Evolutionary conservation across 768 basidiomycete species (phyloP), one percentile per base, ranked within the genome.

Genomic region (Gloeostereum incarnatum): DNA sequence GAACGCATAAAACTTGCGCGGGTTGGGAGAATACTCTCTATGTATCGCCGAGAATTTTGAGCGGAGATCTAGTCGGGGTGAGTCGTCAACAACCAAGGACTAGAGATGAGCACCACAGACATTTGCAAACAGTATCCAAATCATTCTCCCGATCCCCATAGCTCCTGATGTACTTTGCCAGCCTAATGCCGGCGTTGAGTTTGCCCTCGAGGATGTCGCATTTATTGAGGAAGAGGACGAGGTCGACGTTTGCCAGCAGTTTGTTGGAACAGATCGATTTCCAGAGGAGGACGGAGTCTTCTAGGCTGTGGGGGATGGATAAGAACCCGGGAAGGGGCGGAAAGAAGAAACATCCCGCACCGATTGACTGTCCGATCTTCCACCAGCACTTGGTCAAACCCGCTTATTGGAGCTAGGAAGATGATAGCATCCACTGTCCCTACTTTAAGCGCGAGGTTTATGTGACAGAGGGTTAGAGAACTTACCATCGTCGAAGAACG

Each of bases 211-310:
- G 62, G 39, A 89, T 81, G 55, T 90, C 86, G 49, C 87, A 88
- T 51, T 91, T 91, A 65, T 90, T 90, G 37, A 91, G 68, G 66
- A 90, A 91, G 19, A 90, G 66, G 36, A 90, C 78, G 23, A 90
- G 65, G 49, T 88, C 84, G 35, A 89, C 88, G 39, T 73, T 75
- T 5, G 78, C 79, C 1, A 91, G 69, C 6, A 90, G 71, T 58
- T 78, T 87, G 61, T 86, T 88, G 9, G 78, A 77, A 58, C 88
- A 90, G 11, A 90, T 73, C 3, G 81, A 73, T 57, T 86, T 88
- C 87, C 87, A 91, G 1, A 91, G 67, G n/a, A 88, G 63, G n/a
- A 90, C 83, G 2, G 81, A 84, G 53, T 91, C 88, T 59, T 87
- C 83, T 80, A 81, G 50, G 43, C 16, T 29, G 36, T 1, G 20